Evolutionary conservation across 2,329 filamentous ascomycete genomes (phyloP).

Genomic region (Aspergillus neoniger): DNA sequence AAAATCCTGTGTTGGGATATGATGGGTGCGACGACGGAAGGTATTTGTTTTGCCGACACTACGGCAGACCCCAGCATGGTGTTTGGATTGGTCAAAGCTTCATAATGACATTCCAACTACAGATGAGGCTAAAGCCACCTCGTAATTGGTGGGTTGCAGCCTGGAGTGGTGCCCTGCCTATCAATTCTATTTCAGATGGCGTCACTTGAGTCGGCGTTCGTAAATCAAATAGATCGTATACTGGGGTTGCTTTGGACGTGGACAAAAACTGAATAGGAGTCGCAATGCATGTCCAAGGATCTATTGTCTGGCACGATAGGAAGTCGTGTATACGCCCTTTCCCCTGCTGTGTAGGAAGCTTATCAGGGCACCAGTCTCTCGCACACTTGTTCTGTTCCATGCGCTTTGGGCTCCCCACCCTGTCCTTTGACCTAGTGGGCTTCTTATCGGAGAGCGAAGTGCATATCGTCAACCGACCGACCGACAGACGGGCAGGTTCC

Average conservation of each 20-base stretch:
- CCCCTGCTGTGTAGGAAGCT: not conserved
- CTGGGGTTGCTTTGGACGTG: not conserved
- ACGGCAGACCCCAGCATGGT: constrained; percentile 42
- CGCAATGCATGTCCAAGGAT: not conserved
- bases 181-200: constrained; percentile 2
- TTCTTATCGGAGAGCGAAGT: not conserved
- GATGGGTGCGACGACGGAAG: constrained; percentile 47
- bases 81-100: constrained; percentile 34
- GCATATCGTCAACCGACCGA: not conserved
- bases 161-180: not conserved
- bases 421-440: not conserved
- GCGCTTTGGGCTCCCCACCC: not conserved
- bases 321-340: not conserved
- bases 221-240: not conserved
- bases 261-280: too few relatives aligned
- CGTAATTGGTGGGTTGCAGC: constrained; percentile 1
- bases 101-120: not conserved
- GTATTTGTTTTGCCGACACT: constrained; percentile 51
- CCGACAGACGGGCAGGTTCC: not conserved
- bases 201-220: constrained; percentile 7
- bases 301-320: not conserved
- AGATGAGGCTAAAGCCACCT: not conserved
- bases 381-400: not conserved
- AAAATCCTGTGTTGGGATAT: constrained; percentile 51
- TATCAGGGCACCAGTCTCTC: not conserved